Percentiles rank a stretch among this genome's conserved stretches.
These are phyloP conservation scores for Tolypocladium capitatum DNA, from an alignment of 2,329 filamentous ascomycete genomes.

Conservation along the genomic window DNA sequence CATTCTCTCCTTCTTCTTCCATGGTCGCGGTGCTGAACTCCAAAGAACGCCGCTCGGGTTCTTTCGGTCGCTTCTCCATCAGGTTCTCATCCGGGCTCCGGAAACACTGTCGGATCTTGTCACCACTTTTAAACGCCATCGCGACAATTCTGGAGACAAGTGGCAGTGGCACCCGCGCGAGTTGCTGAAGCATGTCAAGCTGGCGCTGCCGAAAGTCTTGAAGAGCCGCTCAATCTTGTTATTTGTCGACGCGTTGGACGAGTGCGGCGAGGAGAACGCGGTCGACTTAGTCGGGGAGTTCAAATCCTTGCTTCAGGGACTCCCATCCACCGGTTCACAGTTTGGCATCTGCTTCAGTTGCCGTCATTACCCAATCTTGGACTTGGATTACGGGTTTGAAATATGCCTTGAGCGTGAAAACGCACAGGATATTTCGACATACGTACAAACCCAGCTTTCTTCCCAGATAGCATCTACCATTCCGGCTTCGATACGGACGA, in stretches of 20 bases:
- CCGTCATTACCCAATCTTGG: conserved; percentile 17
- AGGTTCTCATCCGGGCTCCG: conserved; percentile 14
- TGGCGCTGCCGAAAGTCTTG: conserved; percentile 9
- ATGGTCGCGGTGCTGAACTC: conserved; percentile 16
- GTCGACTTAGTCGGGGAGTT: conserved; percentile 8
- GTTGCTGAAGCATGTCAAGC: conserved; percentile 8
- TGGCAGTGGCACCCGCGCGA: conserved; percentile 16
- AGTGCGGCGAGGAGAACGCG: conserved; percentile 14
- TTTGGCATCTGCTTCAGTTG: conserved; percentile 18
- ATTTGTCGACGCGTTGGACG: conserved; percentile 23
- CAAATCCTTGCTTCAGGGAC: conserved; percentile 2
- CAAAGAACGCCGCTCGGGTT: conserved; percentile 20
- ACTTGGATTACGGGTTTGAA: conserved; percentile 7
- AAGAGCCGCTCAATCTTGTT: conserved; percentile 9
- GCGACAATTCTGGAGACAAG: conserved; percentile 3
- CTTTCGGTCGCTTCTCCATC: conserved; percentile 21
- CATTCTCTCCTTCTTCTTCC: conserved; percentile 20
- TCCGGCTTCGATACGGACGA: conserved; percentile 7
- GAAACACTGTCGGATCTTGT: conserved; percentile 9
- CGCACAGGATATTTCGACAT: conserved; percentile 14
- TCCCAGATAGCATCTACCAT: background rate
- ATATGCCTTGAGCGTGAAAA: conserved; percentile 19
- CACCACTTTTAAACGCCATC: conserved; percentile 3
- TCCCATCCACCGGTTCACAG: background rate
- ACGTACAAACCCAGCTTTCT: conserved; percentile 11